Base-by-base conservation (phyloP, 352 stramenopile species). In the Globisporangium heterothallicum region DNA sequence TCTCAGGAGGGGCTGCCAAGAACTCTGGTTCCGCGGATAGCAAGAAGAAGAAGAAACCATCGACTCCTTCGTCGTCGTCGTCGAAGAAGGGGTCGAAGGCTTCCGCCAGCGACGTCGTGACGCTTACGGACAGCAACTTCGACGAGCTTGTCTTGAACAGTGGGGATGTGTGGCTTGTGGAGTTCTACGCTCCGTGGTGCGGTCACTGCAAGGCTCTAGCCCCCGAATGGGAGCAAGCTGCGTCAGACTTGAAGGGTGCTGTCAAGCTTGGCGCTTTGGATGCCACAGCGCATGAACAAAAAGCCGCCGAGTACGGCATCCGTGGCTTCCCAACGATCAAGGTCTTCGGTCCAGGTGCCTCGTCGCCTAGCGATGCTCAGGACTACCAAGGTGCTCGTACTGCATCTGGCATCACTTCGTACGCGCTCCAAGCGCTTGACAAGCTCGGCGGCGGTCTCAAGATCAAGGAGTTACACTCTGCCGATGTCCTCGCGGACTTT, bases 291-390 rank as follows among this genome's bases (percentile, higher is more conserved):
- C 96, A 98, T 59, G 86, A 98, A 63, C 50, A 84, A 21, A 95
- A 96, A 55, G 56, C 77, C 6, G 62, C 71, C 6, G 84, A 94
- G 63, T 94, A 98, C 51, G 77, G 84, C 32, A 92, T 98, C 49
- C 61, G 80, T 18, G 93, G 93, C 6, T 98, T 98, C 79, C 95
- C 95, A 21, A 98, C 92, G 2, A 93, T 98, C 54, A 97, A 97
- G 72, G 90, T 98, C 16, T 98, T 98, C 56, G 79, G 84, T 21
- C 84, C 84, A 0, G 67, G 65, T 13, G 80, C 81, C 2, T 70
- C 70, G 42, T 79, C 74, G 13, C 53, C 78, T 4, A 54, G 51
- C 3, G 74, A 89, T 48, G 78, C 81, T 2, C 34, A 84, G 19
- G 84, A 96, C 41, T 98, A 98, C 68, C 71, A 95, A 29, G 90